Evolutionary conservation across 352 stramenopile species (phyloP).

Genomic region (Salisapilia sapeloensis): DNA sequence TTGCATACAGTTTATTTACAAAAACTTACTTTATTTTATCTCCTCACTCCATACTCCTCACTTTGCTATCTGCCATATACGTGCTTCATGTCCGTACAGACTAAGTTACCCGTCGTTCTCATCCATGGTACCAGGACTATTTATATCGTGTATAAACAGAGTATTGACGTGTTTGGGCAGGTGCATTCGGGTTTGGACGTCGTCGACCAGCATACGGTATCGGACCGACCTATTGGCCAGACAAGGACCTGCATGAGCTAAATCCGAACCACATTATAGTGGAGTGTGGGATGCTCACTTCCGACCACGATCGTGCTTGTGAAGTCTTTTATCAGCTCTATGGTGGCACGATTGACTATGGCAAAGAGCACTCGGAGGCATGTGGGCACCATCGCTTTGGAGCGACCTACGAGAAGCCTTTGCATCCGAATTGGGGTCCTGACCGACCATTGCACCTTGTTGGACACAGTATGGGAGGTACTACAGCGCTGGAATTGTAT

Average conservation of each 20-base stretch:
- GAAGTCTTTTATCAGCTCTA: conserved; percentile 9
- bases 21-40: no score
- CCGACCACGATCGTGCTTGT: conserved; percentile 7
- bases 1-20: no score
- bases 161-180: conserved; percentile 11
- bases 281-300: conserved; percentile 4
- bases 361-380: conserved; percentile 3
- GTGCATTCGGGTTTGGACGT: conserved; percentile 3
- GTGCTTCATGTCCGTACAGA: no score
- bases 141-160: no score
- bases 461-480: conserved; percentile 4
- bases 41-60: no score
- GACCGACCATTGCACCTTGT: conserved; percentile 3
- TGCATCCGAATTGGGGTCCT: conserved; percentile 6
- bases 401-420: conserved; percentile 2
- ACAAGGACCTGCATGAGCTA: not conserved
- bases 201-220: conserved; percentile 1
- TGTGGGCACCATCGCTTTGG: conserved; percentile 3
- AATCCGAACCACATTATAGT: conserved; percentile 6
- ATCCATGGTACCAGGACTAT: conserved; percentile 14
- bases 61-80: no score
- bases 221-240: conserved; percentile 4
- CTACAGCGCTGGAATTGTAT: conserved; percentile 5
- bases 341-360: conserved; percentile 6
- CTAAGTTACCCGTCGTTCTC: conserved; percentile 10